Percentiles rank a stretch among this genome's conserved stretches.
Evolutionary conservation across 805 yeast genomes (phyloP).

Genomic region (Torulaspora quercuum): DNA sequence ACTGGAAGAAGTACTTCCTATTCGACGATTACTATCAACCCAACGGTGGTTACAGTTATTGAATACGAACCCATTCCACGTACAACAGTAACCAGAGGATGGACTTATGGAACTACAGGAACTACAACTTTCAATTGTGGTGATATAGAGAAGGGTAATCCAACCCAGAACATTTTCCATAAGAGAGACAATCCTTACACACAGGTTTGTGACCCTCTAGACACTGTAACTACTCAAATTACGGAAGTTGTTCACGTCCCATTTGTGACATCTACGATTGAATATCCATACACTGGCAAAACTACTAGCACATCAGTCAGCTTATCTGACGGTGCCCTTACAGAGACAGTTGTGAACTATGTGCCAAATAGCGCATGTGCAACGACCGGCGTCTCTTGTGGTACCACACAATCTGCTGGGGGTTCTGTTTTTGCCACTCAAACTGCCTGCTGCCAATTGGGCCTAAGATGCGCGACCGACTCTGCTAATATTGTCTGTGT

Average conservation of each 20-base stretch:
- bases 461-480: conserved; percentile 14
- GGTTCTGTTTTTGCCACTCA: conserved; percentile 10
- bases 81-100: conserved; percentile 14
- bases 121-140: conserved; percentile 13
- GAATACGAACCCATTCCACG: conserved; percentile 13
- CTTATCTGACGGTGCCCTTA: conserved; percentile 11
- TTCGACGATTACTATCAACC: conserved; percentile 6
- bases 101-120: conserved; percentile 9
- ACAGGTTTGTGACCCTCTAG: conserved; percentile 10
- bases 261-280: conserved; percentile 10
- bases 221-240: conserved; percentile 12
- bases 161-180: conserved; percentile 10
- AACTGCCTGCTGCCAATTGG: conserved; percentile 14
- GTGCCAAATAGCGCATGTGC: conserved; percentile 12
- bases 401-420: conserved; percentile 3
- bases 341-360: conserved; percentile 9
- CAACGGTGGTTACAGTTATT: conserved; percentile 9
- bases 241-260: conserved; percentile 15
- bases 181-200: conserved; percentile 15
- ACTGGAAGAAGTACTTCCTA: conserved; percentile 6
- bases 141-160: conserved; percentile 11
- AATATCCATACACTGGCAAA: conserved; percentile 9
- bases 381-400: conserved; percentile 8
- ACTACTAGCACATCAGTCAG: conserved; percentile 10
- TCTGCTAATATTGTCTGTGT: conserved; percentile 11